Conservation (phyloP, 2,329 filamentous ascomycete species). For the Penicillium sp. region DNA sequence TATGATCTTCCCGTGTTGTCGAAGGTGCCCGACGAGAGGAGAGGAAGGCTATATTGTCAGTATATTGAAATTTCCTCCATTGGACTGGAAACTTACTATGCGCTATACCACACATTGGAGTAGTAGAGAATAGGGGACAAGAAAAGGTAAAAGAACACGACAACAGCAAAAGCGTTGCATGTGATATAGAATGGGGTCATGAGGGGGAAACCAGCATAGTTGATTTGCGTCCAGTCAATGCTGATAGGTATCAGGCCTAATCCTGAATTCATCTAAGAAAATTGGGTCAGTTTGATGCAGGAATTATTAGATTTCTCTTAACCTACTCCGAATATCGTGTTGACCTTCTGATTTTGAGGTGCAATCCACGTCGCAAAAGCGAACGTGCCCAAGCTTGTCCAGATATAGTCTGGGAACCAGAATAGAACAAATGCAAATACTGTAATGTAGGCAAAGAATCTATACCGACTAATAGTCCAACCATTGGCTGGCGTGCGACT, state of each 20-base stretch:
- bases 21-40: conserved; percentile 30
- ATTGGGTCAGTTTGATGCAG: background rate
- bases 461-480: conserved; percentile 19
- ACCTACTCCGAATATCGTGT: conserved; percentile 26
- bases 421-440: conserved; percentile 35
- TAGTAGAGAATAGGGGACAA: conserved; percentile 55
- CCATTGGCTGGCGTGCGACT: conserved; percentile 17
- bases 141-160: conserved; percentile 55
- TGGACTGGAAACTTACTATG: conserved; percentile 21
- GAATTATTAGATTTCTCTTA: too few relatives aligned
- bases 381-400: conserved; percentile 49
- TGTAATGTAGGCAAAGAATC: conserved; percentile 19
- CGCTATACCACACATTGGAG: conserved; percentile 50
- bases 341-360: conserved; percentile 40
- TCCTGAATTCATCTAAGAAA: conserved; percentile 22
- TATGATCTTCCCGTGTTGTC: conserved; percentile 34
- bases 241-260: conserved; percentile 41
- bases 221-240: conserved; percentile 46
- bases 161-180: conserved; percentile 55
- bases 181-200: conserved; percentile 46
- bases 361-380: conserved; percentile 49
- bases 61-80: background rate
- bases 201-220: conserved; percentile 29
- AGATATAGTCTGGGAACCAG: conserved; percentile 52
- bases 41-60: conserved; percentile 24